A percentile compares a stretch with the other conserved stretches of the same genome.
Conservation (phyloP, 169 alveolate species). For the Cryptosporidium parvum region DNA sequence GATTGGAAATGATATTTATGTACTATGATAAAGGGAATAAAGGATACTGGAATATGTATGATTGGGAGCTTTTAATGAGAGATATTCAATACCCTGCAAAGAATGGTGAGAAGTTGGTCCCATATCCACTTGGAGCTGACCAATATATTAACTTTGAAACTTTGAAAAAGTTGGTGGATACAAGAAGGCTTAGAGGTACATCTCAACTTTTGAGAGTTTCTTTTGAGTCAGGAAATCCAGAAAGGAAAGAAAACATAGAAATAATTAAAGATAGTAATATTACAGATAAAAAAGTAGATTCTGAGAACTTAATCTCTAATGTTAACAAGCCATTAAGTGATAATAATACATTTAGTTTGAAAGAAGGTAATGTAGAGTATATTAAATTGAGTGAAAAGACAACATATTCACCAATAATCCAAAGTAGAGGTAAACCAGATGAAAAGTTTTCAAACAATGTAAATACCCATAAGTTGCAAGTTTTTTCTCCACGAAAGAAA, state of each 20-base stretch:
- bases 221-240: constrained; percentile 1
- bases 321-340: background rate
- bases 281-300: background rate
- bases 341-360: background rate
- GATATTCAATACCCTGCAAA: constrained; percentile 73
- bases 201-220: constrained; percentile 69
- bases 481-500: constrained; percentile 23
- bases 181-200: constrained; percentile 71
- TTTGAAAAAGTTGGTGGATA: constrained; percentile 62
- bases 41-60: constrained; percentile 63
- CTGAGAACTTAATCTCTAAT: background rate
- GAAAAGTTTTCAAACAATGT: background rate
- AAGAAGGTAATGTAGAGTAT: constrained; percentile 3
- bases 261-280: background rate
- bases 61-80: constrained; percentile 56
- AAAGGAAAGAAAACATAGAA: background rate
- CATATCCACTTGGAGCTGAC: constrained; percentile 53
- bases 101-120: constrained; percentile 67
- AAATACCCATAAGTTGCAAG: background rate
- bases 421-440: background rate
- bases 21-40: constrained; percentile 57
- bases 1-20: constrained; percentile 61
- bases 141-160: constrained; percentile 32
- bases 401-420: constrained; percentile 7
- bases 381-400: background rate